Conservation (phyloP, 2,329 filamentous ascomycete species). For the Colletotrichum sidae region DNA sequence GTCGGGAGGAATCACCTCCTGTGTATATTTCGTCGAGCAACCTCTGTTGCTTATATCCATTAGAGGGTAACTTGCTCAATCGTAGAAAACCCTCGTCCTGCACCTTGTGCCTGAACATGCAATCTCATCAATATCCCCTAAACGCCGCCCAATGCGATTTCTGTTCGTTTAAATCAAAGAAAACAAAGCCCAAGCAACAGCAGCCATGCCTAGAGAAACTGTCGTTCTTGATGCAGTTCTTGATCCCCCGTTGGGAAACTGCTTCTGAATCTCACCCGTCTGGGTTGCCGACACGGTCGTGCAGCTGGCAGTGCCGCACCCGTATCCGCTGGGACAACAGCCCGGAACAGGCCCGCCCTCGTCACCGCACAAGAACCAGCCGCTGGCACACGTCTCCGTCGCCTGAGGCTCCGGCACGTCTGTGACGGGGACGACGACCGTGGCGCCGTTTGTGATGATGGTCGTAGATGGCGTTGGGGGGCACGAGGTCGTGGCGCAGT, state of each 20-base stretch:
- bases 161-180: constrained; percentile 10
- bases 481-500: constrained; percentile 86
- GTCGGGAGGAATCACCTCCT: too few relatives aligned
- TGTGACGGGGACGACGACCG: constrained; percentile 73
- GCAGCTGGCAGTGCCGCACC: constrained; percentile 80
- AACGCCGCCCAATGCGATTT: constrained; percentile 32
- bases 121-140: background rate
- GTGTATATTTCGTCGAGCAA: too few relatives aligned
- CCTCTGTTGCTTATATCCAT: too few relatives aligned
- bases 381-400: constrained; percentile 72
- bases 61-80: too few relatives aligned
- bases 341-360: constrained; percentile 74
- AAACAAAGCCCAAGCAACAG: background rate
- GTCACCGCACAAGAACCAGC: constrained; percentile 80
- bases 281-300: constrained; percentile 64
- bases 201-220: background rate
- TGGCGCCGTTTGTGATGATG: constrained; percentile 75
- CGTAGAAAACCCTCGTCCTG: too few relatives aligned
- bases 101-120: too few relatives aligned
- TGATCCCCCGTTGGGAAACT: constrained; percentile 49
- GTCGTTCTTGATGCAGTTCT: background rate
- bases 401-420: constrained; percentile 56
- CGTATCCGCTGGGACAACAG: constrained; percentile 85
- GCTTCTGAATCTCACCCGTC: constrained; percentile 69
- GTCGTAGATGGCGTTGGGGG: constrained; percentile 70